A percentile compares a stretch with the other conserved stretches of the same genome.
Evolutionary conservation across 75 land plant species (phyloP).

Genomic region (Pinus albicaulis): DNA sequence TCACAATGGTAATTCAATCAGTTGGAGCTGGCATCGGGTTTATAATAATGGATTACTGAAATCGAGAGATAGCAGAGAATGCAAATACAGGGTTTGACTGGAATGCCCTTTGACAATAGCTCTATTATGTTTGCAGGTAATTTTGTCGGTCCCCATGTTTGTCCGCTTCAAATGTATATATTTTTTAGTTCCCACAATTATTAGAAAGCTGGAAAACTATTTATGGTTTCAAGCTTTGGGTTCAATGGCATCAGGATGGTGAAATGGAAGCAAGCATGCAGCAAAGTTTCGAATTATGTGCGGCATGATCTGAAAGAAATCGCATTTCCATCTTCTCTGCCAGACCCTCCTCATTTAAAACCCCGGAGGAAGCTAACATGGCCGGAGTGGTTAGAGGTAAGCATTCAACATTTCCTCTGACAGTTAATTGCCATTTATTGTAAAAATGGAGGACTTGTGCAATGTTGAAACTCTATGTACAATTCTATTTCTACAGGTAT

Average conservation of each 20-base stretch:
- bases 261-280: constrained; percentile 50
- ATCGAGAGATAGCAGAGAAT: too few relatives aligned
- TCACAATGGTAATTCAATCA: too few relatives aligned
- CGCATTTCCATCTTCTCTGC: constrained; percentile 88
- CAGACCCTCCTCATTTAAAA: constrained; percentile 70
- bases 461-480: background rate
- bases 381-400: constrained; percentile 40
- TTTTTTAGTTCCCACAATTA: background rate
- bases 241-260: constrained; percentile 8
- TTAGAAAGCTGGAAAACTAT: background rate
- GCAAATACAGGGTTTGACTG: too few relatives aligned
- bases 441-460: background rate
- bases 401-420: constrained; percentile 2
- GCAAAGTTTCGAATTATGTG: constrained; percentile 64
- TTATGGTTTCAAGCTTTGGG: background rate
- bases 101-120: too few relatives aligned
- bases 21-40: too few relatives aligned
- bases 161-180: too few relatives aligned
- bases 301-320: constrained; percentile 90
- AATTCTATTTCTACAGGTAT: constrained; percentile 30
- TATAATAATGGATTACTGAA: too few relatives aligned
- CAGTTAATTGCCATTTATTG: background rate
- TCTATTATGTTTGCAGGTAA: too few relatives aligned
- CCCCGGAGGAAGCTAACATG: constrained; percentile 55
- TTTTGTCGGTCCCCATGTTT: too few relatives aligned